Evolutionary conservation across 495 filamentous ascomycete genomes (phyloP), one percentile per base, ranked within the genome.

Genomic region (Neurospora terricola): DNA sequence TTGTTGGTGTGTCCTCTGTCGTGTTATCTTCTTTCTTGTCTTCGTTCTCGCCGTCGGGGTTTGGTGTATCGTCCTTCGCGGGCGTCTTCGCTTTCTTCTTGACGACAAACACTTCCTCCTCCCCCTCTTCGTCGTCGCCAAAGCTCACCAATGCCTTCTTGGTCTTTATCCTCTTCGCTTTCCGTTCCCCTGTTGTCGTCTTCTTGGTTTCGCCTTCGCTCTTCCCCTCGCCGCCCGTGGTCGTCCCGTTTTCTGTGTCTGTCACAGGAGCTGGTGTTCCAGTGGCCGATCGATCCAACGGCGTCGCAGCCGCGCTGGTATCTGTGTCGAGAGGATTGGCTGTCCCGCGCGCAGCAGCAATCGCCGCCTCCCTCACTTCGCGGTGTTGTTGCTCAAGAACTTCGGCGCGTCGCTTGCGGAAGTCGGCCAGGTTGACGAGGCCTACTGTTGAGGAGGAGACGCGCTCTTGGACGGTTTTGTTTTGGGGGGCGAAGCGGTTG

Each of bases 321-420:
- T 66, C 54, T 34, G 54, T 62, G 5, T 48, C 43, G 43, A 48
- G 40, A 7, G 40, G 40, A 18, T 16, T 42, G 40, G 40, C 18
- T 27, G 48, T 16, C 2, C 6, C 11, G 2, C 54, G 54, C 27
- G 85, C 81, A 12, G 87, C 87, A 1, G 86, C 77, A n/a, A 87
- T 81, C 73, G 86, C 84, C 48, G 89, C 87, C 68, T 88, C 88
- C 76, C 93, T 89, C 4, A 91, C 91, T 79, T 96, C 93, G 72
- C 92, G 88, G 76, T 94, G 92, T 79, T 94, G 95, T 78, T 93
- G 92, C 81, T 98, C 96, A 38, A 97, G 84, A 37, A 94, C 93
- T 81, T 99, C 93, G 75, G 94, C 95, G 81, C 96, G 94, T 45
- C 96, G 91, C 82, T 99, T 98, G 81, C 96, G 94, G 84, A 98